Evolutionary conservation across 345 rosid species (phyloP).

Genomic region (Hibiscus mutabilis): DNA sequence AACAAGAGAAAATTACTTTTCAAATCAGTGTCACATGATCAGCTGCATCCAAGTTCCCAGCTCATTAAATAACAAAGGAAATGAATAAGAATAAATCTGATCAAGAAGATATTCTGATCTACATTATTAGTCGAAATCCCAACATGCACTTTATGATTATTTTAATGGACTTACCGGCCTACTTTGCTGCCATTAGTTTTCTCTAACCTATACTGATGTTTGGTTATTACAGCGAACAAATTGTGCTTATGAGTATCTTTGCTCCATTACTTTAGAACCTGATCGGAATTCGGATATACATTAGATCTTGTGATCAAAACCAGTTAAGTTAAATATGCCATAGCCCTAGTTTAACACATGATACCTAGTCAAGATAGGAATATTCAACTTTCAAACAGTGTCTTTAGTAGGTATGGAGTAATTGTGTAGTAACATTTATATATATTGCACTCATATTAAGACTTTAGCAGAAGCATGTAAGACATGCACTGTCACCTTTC

Average conservation of each 20-base stretch:
- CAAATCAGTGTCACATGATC: slow-evolving; percentile 15
- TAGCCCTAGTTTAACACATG: not conserved
- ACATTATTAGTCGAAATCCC: slow-evolving; percentile 14
- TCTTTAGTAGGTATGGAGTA: not conserved
- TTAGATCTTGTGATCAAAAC: not conserved
- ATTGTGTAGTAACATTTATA: not conserved
- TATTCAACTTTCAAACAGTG: not conserved
- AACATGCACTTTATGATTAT: slow-evolving; percentile 5
- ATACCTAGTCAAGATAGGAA: not conserved
- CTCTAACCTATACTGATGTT: not conserved
- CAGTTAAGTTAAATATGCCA: not conserved
- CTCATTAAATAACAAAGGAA: slow-evolving; percentile 17
- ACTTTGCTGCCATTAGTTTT: not conserved
- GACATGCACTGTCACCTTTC: not conserved
- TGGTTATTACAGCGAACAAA: not conserved
- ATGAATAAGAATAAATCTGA: not conserved
- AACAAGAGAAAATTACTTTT: slow-evolving; percentile 9
- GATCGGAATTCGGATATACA: not conserved
- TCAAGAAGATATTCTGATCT: not conserved
- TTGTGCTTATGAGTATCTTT: not conserved
- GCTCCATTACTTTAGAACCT: not conserved
- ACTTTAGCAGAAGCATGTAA: slow-evolving; percentile 3
- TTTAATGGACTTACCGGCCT: not conserved
- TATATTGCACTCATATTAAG: slow-evolving; percentile 7
- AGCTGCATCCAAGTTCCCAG: slow-evolving; percentile 12